Evolutionary conservation across 2,329 filamentous ascomycete species (phyloP).

Genomic region (Colletotrichum sp.): DNA sequence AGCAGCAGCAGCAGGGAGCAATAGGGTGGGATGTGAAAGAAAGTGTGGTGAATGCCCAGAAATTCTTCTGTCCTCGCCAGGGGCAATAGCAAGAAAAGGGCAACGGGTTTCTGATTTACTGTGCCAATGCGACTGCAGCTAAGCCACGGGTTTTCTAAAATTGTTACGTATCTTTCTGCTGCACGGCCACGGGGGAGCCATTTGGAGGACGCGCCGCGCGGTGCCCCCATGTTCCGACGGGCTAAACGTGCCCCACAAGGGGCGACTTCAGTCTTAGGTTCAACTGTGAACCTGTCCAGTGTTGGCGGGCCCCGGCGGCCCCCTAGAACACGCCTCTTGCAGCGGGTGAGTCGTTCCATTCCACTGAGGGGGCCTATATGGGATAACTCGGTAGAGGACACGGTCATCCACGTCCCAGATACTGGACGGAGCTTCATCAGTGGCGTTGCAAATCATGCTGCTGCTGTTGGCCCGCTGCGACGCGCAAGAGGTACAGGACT

Average conservation of each 20-base stretch:
- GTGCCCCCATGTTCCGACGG: slow-evolving; percentile 4
- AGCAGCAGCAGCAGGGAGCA: background rate
- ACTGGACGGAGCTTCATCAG: background rate
- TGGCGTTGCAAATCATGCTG: background rate
- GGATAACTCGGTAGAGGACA: slow-evolving; percentile 13
- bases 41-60: background rate
- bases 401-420: background rate
- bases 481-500: background rate
- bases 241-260: slow-evolving; percentile 5
- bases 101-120: slow-evolving; percentile 9
- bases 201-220: slow-evolving; percentile 12
- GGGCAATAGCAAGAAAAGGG: slow-evolving; percentile 2
- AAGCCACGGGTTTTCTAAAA: slow-evolving; percentile 11
- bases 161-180: slow-evolving; percentile 19
- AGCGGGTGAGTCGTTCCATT: background rate
- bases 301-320: background rate
- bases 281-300: background rate
- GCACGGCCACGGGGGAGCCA: slow-evolving; percentile 18
- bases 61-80: background rate
- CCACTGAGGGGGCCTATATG: background rate
- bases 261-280: background rate
- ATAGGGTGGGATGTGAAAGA: background rate
- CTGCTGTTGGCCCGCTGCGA: background rate
- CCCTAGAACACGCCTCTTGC: background rate
- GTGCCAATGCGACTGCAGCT: slow-evolving; percentile 12